Evolutionary conservation across 371 early-diverging fungal genomes (phyloP), one percentile per base, ranked within the genome.

Genomic region (Mortierella sp.): DNA sequence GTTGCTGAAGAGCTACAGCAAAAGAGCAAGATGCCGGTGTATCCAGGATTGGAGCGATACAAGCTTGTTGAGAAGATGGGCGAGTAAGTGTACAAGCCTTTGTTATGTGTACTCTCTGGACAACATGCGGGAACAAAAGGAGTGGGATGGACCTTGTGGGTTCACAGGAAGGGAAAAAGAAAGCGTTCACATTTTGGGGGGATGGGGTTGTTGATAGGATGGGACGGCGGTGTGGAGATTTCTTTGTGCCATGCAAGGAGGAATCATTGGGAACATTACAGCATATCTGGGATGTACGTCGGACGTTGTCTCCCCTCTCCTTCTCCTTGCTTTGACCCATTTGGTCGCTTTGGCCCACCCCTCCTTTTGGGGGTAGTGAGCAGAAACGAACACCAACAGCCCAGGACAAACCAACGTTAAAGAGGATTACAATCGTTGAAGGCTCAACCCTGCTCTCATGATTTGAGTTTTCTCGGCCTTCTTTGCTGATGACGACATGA

Each of bases 1-100:
- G 61, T 74, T 13, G 76, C 64, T 19, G 76, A 74, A 43, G 66
- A 69, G 24, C 61, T 61, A 30, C 74, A 78, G 12, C 80, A 82
- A 27, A 82, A 82, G 53, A 69, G 67, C 57, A 81, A 67, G 42
- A 41, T 87, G 18, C 89, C 89, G 34, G 39, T 27, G 24, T 88
- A 87, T 72, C 69, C 79, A 14, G 88, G 84, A 18, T 57, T 90
- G 31, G 84, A 86, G 50, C 71, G 81, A 27, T 90, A 83, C 63
- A 69, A 46, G 23, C 60, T 90, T 18, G 27, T 87, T 26, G 80
- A 84, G 23, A 90, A 89, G 66, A 80, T 90, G 79, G 91, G 91
- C 74, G 91, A 89, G 91, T 89, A 86, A 78, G 89, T 86, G 28
- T 10, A 34, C 34, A 34, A 7, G 34, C 18, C 10, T n/a, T n/a